Percentiles rank a stretch among this genome's conserved stretches.
Conservation (phyloP, 768 basidiomycete species). For the Phaffia tasmanica region DNA sequence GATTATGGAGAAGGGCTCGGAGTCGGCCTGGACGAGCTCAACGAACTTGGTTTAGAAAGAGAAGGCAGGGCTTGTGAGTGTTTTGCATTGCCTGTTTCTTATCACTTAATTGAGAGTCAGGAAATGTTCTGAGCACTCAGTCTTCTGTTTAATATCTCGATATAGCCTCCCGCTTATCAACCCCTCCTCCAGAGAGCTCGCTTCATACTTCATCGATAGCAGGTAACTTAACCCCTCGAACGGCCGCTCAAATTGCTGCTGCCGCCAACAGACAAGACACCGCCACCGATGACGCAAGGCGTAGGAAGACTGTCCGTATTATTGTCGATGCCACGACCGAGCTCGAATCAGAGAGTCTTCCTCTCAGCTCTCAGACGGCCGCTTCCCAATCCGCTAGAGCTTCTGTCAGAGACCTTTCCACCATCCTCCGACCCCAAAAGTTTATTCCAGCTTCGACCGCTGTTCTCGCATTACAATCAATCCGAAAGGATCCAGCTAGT, state of each 20-base stretch:
- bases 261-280: conserved; percentile 32
- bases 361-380: conserved; percentile 37
- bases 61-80: conserved; percentile 46
- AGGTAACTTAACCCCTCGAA: conserved; percentile 41
- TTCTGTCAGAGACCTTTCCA: conserved; percentile 28
- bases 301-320: conserved; percentile 60
- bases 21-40: conserved; percentile 45
- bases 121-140: not conserved
- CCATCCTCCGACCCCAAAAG: conserved; percentile 44
- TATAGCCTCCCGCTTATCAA: conserved; percentile 7
- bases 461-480: conserved; percentile 74
- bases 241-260: conserved; percentile 39
- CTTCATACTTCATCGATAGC: conserved; percentile 57
- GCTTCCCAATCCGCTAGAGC: conserved; percentile 48
- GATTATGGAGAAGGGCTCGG: conserved; percentile 21
- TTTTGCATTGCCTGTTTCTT: not conserved
- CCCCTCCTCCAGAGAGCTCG: conserved; percentile 50
- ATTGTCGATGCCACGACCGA: conserved; percentile 77
- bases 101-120: too few species aligned
- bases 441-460: conserved; percentile 75
- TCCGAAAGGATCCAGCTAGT: conserved; percentile 68
- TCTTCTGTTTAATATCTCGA: conserved; percentile 46
- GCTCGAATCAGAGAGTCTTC: conserved; percentile 42
- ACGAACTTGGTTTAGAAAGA: conserved; percentile 44
- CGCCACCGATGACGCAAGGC: conserved; percentile 36